phyloP scores from a whole-genome alignment of 139 green algal species.

The Chlorella sorokiniana region DNA sequence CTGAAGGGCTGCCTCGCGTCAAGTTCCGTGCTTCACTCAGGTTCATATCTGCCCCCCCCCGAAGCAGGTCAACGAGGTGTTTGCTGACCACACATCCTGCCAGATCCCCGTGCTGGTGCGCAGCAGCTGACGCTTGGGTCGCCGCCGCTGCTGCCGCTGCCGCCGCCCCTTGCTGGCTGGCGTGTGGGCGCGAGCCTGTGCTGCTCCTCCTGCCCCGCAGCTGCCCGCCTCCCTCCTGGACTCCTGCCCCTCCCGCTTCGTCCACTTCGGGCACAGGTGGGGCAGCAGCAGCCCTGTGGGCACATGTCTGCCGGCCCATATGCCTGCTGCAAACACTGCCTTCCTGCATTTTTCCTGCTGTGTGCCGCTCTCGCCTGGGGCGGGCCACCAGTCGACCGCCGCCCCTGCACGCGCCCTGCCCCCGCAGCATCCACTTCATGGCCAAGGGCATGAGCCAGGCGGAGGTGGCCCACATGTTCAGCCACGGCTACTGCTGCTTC shows the following conservation, averaged over 20 bases:
- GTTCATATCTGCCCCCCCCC: not conserved
- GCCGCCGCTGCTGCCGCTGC: not conserved
- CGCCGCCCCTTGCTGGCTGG: too few relatives aligned
- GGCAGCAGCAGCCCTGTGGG: not conserved
- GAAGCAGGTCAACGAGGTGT: conserved; percentile 68
- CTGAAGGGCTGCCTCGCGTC: too few relatives aligned
- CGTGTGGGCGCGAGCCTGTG: not conserved
- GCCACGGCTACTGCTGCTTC: conserved; percentile 53
- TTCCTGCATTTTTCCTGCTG: not conserved
- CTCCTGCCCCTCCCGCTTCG: conserved; percentile 4
- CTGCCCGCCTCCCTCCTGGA: conserved; percentile 26
- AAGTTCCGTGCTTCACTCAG: too few relatives aligned
- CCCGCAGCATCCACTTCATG: conserved; percentile 48
- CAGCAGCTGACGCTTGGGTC: not conserved
- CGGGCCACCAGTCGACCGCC: too few relatives aligned
- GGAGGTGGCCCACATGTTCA: conserved; percentile 60
- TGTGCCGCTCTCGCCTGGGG: too few relatives aligned
- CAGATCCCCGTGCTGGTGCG: conserved; percentile 20
- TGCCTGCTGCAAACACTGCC: not conserved
- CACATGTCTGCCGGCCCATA: not conserved
- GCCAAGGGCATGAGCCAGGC: conserved; percentile 60
- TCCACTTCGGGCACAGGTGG: conserved; percentile 58
- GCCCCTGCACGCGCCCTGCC: not conserved
- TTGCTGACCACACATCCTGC: conserved; percentile 55
- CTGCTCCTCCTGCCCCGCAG: conserved; percentile 16